Evolutionary conservation across 192 early-diverging fungal genomes (phyloP).

Genomic region (Tieghemiomyces parasiticus): DNA sequence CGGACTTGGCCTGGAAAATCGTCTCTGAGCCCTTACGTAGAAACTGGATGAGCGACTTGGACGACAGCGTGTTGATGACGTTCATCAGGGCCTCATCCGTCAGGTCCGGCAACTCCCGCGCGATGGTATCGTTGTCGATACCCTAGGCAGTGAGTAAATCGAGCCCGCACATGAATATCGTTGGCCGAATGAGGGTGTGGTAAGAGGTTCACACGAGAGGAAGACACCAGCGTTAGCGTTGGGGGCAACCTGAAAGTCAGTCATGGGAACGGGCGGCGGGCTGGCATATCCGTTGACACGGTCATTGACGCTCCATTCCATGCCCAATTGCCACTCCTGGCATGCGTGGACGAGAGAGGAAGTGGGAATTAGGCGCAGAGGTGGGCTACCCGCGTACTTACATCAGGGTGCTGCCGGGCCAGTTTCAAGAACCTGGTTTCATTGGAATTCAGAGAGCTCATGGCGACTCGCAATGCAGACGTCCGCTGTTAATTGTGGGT

Average conservation of each 20-base stretch:
- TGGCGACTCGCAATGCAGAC: too few species aligned
- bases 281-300: background rate
- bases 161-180: background rate
- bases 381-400: too few species aligned
- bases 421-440: slow-evolving; percentile 1
- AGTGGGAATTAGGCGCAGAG: too few species aligned
- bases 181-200: background rate
- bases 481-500: too few species aligned
- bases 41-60: background rate
- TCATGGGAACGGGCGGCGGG: background rate
- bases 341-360: too few species aligned
- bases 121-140: background rate
- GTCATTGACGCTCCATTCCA: background rate
- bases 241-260: background rate
- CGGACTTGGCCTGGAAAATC: background rate
- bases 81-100: background rate
- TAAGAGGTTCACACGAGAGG: background rate
- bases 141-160: background rate
- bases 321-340: background rate
- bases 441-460: background rate
- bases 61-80: background rate
- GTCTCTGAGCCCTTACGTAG: background rate
- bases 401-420: background rate
- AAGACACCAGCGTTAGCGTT: background rate
- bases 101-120: background rate